A percentile compares a stretch with the other conserved stretches of the same genome.
Evolutionary conservation across 306 rosid genomes (phyloP).

Genomic region (Rubus idaeus): DNA sequence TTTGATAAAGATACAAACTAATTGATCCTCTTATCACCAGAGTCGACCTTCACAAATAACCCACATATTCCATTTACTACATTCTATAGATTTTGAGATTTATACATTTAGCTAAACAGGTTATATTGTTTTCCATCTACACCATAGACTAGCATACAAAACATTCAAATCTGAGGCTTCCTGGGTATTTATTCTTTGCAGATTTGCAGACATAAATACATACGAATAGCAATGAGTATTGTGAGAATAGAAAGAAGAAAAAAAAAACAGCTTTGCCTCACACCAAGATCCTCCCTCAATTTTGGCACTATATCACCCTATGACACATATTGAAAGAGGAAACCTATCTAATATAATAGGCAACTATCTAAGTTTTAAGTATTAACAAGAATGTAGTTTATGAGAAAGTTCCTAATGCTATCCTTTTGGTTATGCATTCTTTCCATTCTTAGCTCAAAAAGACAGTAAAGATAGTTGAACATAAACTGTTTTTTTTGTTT

Average conservation of each 20-base stretch:
- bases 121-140: neutral
- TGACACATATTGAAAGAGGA: neutral
- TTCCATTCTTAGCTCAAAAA: neutral
- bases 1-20: neutral
- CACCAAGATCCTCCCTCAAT: neutral
- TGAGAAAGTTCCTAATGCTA: neutral
- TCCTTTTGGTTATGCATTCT: neutral
- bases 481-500: too few species aligned
- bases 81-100: neutral
- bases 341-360: neutral
- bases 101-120: neutral
- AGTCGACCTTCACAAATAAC: neutral
- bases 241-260: neutral
- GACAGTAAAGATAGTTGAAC: neutral
- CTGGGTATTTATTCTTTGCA: neutral
- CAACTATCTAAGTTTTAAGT: neutral
- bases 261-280: neutral
- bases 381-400: neutral
- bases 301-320: neutral
- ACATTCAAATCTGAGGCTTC: neutral
- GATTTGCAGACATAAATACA: neutral
- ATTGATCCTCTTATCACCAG: neutral
- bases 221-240: neutral
- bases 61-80: neutral
- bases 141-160: neutral